phyloP scores from a whole-genome alignment of 192 early-diverging fungal species.

The Podochytrium sp. region DNA sequence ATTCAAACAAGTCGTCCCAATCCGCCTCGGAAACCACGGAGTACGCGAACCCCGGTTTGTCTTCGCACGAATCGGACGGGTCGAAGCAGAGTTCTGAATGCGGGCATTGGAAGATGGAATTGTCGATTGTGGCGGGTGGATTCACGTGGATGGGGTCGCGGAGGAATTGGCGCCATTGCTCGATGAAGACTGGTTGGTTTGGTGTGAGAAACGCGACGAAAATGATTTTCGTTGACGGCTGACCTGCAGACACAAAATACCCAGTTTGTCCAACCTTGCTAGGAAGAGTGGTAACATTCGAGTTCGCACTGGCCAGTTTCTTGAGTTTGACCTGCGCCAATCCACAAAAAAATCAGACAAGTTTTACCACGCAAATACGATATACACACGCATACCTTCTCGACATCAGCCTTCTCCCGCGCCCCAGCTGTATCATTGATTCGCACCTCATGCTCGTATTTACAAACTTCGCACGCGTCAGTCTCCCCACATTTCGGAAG shows the following conservation, averaged over 20 bases:
- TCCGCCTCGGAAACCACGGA: background rate
- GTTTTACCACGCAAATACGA: background rate
- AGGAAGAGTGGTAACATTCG: background rate
- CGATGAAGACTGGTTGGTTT: background rate
- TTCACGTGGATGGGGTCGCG: background rate
- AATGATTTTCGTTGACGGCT: no score
- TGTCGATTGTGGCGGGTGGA: constrained; percentile 2
- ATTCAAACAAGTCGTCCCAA: constrained; percentile 9
- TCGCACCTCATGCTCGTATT: background rate
- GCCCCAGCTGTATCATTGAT: background rate
- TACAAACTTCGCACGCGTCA: background rate
- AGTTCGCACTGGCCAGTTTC: constrained; percentile 4
- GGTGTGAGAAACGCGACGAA: background rate
- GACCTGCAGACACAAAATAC: constrained; percentile 11
- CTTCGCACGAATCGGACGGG: background rate
- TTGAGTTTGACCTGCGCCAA: background rate
- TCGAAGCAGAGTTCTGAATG: background rate
- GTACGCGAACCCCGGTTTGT: background rate
- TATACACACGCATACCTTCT: background rate
- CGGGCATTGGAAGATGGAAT: background rate
- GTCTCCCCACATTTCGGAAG: background rate
- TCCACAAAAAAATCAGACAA: background rate
- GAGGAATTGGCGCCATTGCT: constrained; percentile 3
- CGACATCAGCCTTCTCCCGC: background rate
- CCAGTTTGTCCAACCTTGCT: background rate